phyloP scores from a whole-genome alignment of 345 rosid genomes.

The Populus euphratica region DNA sequence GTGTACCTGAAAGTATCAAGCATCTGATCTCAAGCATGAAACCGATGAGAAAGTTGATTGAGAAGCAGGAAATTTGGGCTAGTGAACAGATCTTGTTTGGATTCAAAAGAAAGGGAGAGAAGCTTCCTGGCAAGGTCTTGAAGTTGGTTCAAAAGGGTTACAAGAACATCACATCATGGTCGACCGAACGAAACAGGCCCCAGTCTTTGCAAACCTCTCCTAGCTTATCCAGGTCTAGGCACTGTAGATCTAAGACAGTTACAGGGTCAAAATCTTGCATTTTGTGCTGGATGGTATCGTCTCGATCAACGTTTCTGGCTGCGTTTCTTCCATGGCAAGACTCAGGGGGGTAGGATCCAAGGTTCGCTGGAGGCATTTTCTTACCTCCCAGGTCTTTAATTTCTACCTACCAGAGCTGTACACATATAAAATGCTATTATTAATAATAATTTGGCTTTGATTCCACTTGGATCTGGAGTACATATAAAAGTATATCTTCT shows the following conservation, averaged over 20 bases:
- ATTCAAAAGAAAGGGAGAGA: conserved; percentile 49
- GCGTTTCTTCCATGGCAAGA: conserved; percentile 18
- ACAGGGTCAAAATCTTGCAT: conserved; percentile 18
- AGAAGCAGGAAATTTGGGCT: conserved; percentile 8
- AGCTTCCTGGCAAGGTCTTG: conserved; percentile 38
- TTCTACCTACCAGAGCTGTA: no score
- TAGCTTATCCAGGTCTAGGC: conserved; percentile 38
- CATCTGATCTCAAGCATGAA: no score
- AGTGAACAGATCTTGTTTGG: conserved; percentile 30
- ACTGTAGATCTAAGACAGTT: conserved; percentile 51
- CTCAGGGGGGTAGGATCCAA: conserved; percentile 49
- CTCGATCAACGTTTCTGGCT: conserved; percentile 10
- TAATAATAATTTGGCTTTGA: no score
- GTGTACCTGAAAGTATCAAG: no score
- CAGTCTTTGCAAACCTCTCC: conserved; percentile 53
- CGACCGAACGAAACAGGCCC: conserved; percentile 64
- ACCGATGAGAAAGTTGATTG: no score
- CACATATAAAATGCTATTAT: no score
- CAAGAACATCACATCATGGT: conserved; percentile 68
- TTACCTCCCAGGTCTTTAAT: no score
- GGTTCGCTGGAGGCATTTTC: conserved; percentile 19
- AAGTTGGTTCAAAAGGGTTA: conserved; percentile 29
- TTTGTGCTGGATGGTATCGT: neutral
- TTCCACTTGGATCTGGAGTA: no score
- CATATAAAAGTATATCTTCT: no score